phyloP scores from a whole-genome alignment of 345 rosid genomes.

The Populus davidiana region DNA sequence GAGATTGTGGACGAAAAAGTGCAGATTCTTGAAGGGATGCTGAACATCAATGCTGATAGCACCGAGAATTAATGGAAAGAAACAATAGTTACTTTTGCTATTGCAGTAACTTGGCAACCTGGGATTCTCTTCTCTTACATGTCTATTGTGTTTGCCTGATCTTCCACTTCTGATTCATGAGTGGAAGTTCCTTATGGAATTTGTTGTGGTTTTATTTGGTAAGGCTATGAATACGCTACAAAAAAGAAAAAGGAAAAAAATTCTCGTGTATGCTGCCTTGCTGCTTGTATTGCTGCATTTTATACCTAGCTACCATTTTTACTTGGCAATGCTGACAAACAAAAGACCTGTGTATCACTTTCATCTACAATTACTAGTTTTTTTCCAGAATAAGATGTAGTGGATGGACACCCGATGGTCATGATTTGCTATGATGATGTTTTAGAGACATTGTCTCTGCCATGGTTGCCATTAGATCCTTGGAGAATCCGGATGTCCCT shows the following conservation, averaged over 20 bases:
- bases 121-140: background rate
- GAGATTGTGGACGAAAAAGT: background rate
- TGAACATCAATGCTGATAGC: background rate
- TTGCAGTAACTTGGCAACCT: background rate
- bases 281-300: background rate
- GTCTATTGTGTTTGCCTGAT: background rate
- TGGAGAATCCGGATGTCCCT: no score
- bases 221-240: background rate
- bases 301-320: background rate
- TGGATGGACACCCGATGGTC: no score
- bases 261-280: background rate
- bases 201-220: background rate
- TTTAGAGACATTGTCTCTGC: no score
- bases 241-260: background rate
- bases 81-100: background rate
- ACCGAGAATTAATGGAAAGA: conserved; percentile 2
- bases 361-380: no score
- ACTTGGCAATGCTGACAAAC: background rate
- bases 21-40: conserved; percentile 6
- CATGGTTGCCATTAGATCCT: no score
- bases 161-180: background rate
- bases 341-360: no score
- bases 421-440: no score
- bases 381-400: no score
- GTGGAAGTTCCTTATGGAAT: background rate